These are phyloP conservation scores for Lenwebbia sp. DNA, from an alignment of 345 rosid genomes.

Conservation along the genomic window DNA sequence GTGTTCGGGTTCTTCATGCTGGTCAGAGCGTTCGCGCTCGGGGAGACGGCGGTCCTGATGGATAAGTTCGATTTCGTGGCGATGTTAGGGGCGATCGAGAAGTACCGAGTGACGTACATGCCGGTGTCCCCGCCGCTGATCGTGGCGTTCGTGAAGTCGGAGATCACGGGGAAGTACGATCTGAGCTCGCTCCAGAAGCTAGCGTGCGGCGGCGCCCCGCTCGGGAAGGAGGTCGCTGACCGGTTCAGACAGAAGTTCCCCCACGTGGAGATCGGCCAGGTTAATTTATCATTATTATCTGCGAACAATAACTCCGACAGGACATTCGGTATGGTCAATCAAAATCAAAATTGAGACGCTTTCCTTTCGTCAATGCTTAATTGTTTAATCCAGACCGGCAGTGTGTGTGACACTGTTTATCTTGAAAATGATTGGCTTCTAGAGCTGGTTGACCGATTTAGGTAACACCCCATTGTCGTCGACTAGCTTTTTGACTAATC, in stretches of 20 bases:
- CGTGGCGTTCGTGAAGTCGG: conserved; percentile 57
- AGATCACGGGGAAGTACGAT: conserved; percentile 51
- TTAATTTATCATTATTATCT: not conserved
- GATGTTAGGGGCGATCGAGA: conserved; percentile 33
- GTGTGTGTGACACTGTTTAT: not conserved
- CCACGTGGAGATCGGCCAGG: conserved; percentile 55
- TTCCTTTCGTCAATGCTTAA: not conserved
- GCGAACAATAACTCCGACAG: not conserved
- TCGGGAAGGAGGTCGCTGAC: conserved; percentile 63
- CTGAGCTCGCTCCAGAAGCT: conserved; percentile 45
- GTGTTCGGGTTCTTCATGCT: conserved; percentile 35
- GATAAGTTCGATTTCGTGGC: conserved; percentile 32
- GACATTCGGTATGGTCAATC: not conserved
- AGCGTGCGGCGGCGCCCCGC: conserved; percentile 77
- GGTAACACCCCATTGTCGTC: not conserved
- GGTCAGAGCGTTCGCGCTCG: conserved; percentile 15
- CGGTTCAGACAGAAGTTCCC: conserved; percentile 67
- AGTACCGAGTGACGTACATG: conserved; percentile 44
- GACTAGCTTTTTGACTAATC: not conserved
- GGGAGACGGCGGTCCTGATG: conserved; percentile 34
- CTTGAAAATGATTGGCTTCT: not conserved
- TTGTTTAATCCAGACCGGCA: not conserved
- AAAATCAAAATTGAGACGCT: not conserved
- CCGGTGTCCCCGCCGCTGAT: conserved; percentile 83
- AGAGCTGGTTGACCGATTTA: not conserved